Conservation (phyloP, 805 yeast genomes). For the Saturnispora diversa region DNA sequence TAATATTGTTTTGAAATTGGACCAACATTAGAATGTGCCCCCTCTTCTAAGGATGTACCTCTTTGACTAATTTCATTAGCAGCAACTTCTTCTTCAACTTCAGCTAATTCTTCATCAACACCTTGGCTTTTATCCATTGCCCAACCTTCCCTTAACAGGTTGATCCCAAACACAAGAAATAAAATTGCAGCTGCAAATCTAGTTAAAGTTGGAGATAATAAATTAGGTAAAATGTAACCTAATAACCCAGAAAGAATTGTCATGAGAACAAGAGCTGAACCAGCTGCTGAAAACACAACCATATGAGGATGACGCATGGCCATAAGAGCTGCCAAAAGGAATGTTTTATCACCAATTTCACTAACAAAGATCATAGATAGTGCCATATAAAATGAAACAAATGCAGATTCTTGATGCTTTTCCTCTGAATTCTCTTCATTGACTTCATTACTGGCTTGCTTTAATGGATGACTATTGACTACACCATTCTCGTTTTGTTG, state of each 20-base stretch:
- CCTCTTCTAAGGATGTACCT: slow-evolving; percentile 54
- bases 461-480: slow-evolving; percentile 1
- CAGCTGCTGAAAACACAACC: slow-evolving; percentile 84
- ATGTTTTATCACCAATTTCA: slow-evolving; percentile 96
- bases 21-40: not conserved
- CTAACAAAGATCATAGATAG: slow-evolving; percentile 88
- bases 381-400: slow-evolving; percentile 60
- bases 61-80: slow-evolving; percentile 46
- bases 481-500: slow-evolving; percentile 4
- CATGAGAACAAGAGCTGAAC: slow-evolving; percentile 80
- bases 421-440: not conserved
- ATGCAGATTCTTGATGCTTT: slow-evolving; percentile 11
- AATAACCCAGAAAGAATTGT: slow-evolving; percentile 83
- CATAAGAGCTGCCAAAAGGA: slow-evolving; percentile 93
- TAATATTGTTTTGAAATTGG: slow-evolving; percentile 3
- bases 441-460: not conserved
- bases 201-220: slow-evolving; percentile 73
- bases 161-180: slow-evolving; percentile 76
- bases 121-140: slow-evolving; percentile 76
- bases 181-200: slow-evolving; percentile 73
- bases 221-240: slow-evolving; percentile 83
- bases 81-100: slow-evolving; percentile 90
- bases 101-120: slow-evolving; percentile 91
- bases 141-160: slow-evolving; percentile 71
- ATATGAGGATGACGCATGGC: slow-evolving; percentile 87